A percentile compares a stretch with the other conserved stretches of the same genome.
Conservation (phyloP, 495 filamentous ascomycete genomes). For the Lindgomyces ingoldianus region DNA sequence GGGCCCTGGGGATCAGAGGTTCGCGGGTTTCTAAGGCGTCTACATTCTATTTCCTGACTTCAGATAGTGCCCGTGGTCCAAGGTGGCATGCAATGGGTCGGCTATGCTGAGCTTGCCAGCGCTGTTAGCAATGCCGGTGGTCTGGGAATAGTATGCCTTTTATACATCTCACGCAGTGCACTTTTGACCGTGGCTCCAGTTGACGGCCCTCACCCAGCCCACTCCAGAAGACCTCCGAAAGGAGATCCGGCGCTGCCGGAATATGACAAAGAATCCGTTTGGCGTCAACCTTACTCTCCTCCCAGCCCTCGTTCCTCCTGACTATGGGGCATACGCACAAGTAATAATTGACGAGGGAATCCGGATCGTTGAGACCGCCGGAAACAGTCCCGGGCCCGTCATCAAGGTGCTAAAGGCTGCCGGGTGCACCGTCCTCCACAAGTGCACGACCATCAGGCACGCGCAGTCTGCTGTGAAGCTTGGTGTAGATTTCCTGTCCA, state of each 20-base stretch:
- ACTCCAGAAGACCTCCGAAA: conserved; percentile 88
- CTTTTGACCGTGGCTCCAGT: conserved; percentile 43
- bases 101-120: conserved; percentile 87
- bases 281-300: conserved; percentile 96
- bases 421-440: conserved; percentile 80
- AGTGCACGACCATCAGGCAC: conserved; percentile 95
- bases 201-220: conserved; percentile 92
- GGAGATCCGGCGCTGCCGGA: conserved; percentile 84
- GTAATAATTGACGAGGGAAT: conserved; percentile 92
- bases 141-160: conserved; percentile 69
- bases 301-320: conserved; percentile 81
- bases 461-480: conserved; percentile 90
- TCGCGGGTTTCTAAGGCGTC: conserved; percentile 41
- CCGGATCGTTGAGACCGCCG: conserved; percentile 94
- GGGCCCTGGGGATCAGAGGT: conserved; percentile 84
- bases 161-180: background rate
- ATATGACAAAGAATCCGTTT: conserved; percentile 86
- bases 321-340: conserved; percentile 90
- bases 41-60: conserved; percentile 3
- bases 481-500: conserved; percentile 92
- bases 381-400: conserved; percentile 89
- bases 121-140: conserved; percentile 96
- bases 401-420: conserved; percentile 85
- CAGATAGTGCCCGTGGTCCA: conserved; percentile 87
- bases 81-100: conserved; percentile 94